Evolutionary conservation across 2,329 filamentous ascomycete species (phyloP).

Genomic region (Didymella glomerata): DNA sequence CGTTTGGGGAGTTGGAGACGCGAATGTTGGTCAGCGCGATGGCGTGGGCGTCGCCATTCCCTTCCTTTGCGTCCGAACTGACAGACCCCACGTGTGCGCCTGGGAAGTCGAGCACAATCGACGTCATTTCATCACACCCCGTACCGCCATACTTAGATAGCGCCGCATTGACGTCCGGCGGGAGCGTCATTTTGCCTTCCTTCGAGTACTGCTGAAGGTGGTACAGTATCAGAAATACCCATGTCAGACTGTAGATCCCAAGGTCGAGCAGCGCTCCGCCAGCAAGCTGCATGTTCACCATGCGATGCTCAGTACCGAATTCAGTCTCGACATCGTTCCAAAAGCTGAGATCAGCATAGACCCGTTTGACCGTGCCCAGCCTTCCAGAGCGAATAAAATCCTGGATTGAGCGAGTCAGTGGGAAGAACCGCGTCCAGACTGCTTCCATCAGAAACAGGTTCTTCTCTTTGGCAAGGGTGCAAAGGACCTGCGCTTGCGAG

Average conservation of each 20-base stretch:
- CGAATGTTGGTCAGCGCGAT: conserved; percentile 58
- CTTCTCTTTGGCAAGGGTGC: conserved; percentile 74
- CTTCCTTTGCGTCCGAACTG: not conserved
- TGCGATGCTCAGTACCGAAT: conserved; percentile 67
- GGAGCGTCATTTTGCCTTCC: conserved; percentile 60
- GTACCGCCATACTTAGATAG: conserved; percentile 7
- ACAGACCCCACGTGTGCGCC: not conserved
- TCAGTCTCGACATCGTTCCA: conserved; percentile 61
- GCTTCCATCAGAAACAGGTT: conserved; percentile 61
- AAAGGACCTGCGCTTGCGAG: conserved; percentile 75
- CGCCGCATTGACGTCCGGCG: conserved; percentile 67
- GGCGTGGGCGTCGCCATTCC: conserved; percentile 17
- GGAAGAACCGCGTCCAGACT: conserved; percentile 90
- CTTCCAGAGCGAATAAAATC: conserved; percentile 65
- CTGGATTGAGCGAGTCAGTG: conserved; percentile 75
- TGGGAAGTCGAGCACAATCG: not conserved
- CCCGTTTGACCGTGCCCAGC: conserved; percentile 64
- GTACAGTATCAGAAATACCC: conserved; percentile 88
- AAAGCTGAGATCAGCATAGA: conserved; percentile 65
- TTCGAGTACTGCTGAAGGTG: conserved; percentile 61
- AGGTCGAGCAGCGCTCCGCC: conserved; percentile 84
- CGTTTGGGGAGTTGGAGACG: conserved; percentile 60
- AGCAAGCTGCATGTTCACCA: conserved; percentile 82
- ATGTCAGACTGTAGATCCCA: conserved; percentile 86
- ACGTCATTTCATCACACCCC: conserved; percentile 13